phyloP scores from a whole-genome alignment of 192 early-diverging fungal genomes.

The Spizellomyces sp. region DNA sequence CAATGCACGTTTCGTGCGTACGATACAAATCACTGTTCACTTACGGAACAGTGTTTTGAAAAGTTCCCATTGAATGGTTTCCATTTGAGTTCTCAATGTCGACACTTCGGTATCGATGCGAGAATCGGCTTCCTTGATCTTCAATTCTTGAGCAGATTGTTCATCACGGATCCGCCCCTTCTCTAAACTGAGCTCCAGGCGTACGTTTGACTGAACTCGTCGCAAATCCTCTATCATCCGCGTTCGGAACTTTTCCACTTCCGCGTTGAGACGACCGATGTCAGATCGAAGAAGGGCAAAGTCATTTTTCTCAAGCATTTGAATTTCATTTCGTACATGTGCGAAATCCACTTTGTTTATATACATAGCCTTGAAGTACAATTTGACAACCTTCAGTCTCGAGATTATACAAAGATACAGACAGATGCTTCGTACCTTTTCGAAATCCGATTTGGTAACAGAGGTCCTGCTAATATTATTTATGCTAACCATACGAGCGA shows the following conservation, averaged over 20 bases:
- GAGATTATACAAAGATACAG: too few species aligned
- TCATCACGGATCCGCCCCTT: slow-evolving; percentile 89
- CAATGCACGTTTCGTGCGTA: background rate
- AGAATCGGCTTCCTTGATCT: slow-evolving; percentile 83
- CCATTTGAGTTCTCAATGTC: slow-evolving; percentile 78
- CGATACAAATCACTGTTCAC: background rate
- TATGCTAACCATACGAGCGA: slow-evolving; percentile 16
- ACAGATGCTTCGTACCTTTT: slow-evolving; percentile 25
- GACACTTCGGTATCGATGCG: slow-evolving; percentile 89
- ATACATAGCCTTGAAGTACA: slow-evolving; percentile 62
- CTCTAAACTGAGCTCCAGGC: slow-evolving; percentile 86
- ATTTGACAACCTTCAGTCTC: too few species aligned
- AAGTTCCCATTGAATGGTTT: slow-evolving; percentile 78
- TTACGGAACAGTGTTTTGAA: slow-evolving; percentile 52
- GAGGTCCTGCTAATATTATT: slow-evolving; percentile 32
- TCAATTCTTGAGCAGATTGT: slow-evolving; percentile 77
- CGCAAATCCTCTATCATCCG: slow-evolving; percentile 81
- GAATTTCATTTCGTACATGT: slow-evolving; percentile 83
- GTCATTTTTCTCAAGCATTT: slow-evolving; percentile 89
- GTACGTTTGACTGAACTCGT: slow-evolving; percentile 78
- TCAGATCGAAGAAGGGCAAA: slow-evolving; percentile 80
- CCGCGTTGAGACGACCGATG: slow-evolving; percentile 73
- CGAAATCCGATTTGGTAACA: slow-evolving; percentile 44
- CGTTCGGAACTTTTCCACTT: slow-evolving; percentile 85
- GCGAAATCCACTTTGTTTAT: slow-evolving; percentile 89